Conservation (phyloP, 2,329 filamentous ascomycete genomes). For the Pseudonectria foliicola region DNA sequence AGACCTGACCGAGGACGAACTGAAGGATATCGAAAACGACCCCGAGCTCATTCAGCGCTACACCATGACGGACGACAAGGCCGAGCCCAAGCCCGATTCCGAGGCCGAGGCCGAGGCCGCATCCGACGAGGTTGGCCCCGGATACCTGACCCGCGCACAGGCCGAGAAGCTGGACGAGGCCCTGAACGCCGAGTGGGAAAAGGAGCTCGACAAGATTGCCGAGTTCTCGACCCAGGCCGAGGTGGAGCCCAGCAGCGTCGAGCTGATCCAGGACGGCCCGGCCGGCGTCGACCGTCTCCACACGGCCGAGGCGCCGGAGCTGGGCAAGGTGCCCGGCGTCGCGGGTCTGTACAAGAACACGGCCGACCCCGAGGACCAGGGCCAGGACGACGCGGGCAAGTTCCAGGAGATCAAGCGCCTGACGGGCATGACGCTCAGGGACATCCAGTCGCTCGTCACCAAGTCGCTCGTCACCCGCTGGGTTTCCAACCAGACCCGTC, state of each 20-base stretch:
- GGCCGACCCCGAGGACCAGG: constrained; percentile 43
- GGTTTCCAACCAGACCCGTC: constrained; percentile 88
- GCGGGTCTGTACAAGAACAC: constrained; percentile 42
- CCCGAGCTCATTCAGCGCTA: constrained; percentile 33
- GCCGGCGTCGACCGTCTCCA: constrained; percentile 27
- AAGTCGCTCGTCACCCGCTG: constrained; percentile 68
- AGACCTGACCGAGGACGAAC: constrained; percentile 45
- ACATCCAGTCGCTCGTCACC: constrained; percentile 50
- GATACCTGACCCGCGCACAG: constrained; percentile 27
- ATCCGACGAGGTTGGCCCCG: constrained; percentile 12
- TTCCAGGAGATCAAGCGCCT: constrained; percentile 47
- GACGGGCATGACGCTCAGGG: constrained; percentile 45
- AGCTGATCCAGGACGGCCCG: constrained; percentile 31
- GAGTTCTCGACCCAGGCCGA: constrained; percentile 23
- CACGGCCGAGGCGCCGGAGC: constrained; percentile 40
- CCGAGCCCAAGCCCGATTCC: constrained; percentile 18
- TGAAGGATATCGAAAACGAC: constrained; percentile 32
- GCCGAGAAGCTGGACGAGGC: constrained; percentile 32
- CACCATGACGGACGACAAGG: constrained; percentile 24
- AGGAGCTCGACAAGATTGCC: constrained; percentile 30
- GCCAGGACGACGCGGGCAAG: constrained; percentile 42
- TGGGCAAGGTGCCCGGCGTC: constrained; percentile 48
- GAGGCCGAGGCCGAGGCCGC: constrained; percentile 19
- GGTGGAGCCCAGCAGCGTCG: constrained; percentile 27
- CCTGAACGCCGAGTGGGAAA: constrained; percentile 29